Percentiles rank a stretch among this genome's conserved stretches.
Evolutionary conservation across 352 stramenopile genomes (phyloP).

Genomic region (Phytophthora melonis): DNA sequence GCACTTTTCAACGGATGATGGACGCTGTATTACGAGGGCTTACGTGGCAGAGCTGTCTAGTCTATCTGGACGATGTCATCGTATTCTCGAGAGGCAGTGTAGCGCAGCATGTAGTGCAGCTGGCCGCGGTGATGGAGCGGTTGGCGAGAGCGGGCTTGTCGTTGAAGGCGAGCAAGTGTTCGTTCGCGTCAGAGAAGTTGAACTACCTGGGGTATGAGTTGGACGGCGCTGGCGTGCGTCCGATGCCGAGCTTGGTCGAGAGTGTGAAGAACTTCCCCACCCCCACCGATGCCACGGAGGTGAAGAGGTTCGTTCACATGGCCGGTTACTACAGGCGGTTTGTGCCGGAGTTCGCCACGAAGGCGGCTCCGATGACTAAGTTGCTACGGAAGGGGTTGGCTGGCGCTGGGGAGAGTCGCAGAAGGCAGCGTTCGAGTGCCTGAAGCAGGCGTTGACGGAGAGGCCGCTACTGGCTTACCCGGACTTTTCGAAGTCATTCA

Average conservation of each 20-base stretch:
- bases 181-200: too few relatives aligned
- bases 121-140: slow-evolving; percentile 2
- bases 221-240: too few relatives aligned
- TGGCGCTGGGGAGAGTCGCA: slow-evolving; percentile 34
- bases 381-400: slow-evolving; percentile 23
- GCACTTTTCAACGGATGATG: background rate
- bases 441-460: slow-evolving; percentile 16
- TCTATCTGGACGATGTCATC: slow-evolving; percentile 43
- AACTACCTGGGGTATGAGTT: too few relatives aligned
- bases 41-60: slow-evolving; percentile 33
- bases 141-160: too few relatives aligned
- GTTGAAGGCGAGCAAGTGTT: too few relatives aligned
- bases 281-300: slow-evolving; percentile 9
- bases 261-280: background rate
- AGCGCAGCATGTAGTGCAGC: slow-evolving; percentile 21
- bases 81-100: slow-evolving; percentile 28
- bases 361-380: slow-evolving; percentile 28
- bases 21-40: slow-evolving; percentile 23
- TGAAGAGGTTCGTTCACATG: slow-evolving; percentile 37
- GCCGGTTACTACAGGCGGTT: slow-evolving; percentile 39
- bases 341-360: slow-evolving; percentile 22
- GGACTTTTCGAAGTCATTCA: slow-evolving; percentile 38
- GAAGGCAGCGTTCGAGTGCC: slow-evolving; percentile 23
- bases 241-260: too few relatives aligned
- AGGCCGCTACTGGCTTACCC: slow-evolving; percentile 19